Percentiles rank a stretch among this genome's conserved stretches.
Evolutionary conservation across 768 basidiomycete genomes (phyloP).

Genomic region (Leucosporidium creatinivorum): DNA sequence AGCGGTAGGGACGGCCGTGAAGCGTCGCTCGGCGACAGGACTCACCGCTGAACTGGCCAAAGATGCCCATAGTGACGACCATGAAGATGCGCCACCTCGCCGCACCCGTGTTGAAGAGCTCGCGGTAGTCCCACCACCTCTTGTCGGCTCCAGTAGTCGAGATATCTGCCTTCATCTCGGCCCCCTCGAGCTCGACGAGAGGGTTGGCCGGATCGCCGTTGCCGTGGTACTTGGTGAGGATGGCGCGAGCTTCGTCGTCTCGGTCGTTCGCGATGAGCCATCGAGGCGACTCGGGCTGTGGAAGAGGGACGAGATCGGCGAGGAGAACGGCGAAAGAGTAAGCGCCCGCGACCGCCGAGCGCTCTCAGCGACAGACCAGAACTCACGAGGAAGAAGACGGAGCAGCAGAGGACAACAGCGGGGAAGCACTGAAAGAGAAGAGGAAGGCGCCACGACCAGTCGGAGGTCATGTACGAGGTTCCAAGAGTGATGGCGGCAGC

Average conservation of each 20-base stretch:
- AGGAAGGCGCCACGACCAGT: conserved; percentile 50
- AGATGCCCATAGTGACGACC: conserved; percentile 53
- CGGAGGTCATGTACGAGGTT: conserved; percentile 6
- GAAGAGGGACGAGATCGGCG: too few species aligned
- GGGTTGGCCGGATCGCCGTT: conserved; percentile 50
- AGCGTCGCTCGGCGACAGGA: too few species aligned
- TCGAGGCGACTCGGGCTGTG: conserved; percentile 23
- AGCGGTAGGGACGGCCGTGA: too few species aligned
- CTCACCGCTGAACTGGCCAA: conserved; percentile 54
- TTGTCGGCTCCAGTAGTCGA: conserved; percentile 53
- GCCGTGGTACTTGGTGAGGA: conserved; percentile 52
- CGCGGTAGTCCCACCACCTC: conserved; percentile 54
- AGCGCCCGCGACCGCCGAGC: too few species aligned
- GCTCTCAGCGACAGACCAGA: too few species aligned
- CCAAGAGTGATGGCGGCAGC: conserved; percentile 32
- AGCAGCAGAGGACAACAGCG: conserved; percentile 42
- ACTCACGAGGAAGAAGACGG: conserved; percentile 37
- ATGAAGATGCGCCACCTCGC: background rate
- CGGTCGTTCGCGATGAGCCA: conserved; percentile 53
- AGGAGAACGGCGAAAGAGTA: too few species aligned
- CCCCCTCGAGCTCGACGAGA: conserved; percentile 51
- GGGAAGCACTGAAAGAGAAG: conserved; percentile 52
- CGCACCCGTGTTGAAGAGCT: conserved; percentile 48
- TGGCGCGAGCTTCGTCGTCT: conserved; percentile 49
- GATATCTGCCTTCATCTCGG: conserved; percentile 52